Conservation (phyloP, 106 monocot genomes). For the Apostasia shenzhenica region DNA sequence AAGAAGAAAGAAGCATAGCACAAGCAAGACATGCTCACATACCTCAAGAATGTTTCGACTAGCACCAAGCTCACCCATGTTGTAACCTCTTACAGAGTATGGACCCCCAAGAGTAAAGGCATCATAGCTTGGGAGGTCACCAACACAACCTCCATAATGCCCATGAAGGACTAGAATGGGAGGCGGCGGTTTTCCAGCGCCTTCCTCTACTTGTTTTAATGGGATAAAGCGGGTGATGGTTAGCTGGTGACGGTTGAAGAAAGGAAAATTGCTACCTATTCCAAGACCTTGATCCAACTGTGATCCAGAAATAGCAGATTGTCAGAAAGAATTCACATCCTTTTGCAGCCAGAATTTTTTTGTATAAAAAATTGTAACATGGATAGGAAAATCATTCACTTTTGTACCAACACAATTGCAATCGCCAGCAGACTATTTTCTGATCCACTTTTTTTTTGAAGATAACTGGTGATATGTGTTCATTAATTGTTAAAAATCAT, state of each 20-base stretch:
- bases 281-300: slow-evolving; percentile 97
- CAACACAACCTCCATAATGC: slow-evolving; percentile 94
- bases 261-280: slow-evolving; percentile 80
- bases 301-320: background rate
- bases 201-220: slow-evolving; percentile 76
- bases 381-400: no score
- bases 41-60: slow-evolving; percentile 93
- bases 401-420: no score
- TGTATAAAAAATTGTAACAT: no score
- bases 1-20: background rate
- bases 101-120: slow-evolving; percentile 98
- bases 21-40: background rate
- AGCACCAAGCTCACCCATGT: slow-evolving; percentile 94
- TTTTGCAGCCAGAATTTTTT: no score
- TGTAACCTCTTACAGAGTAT: slow-evolving; percentile 92
- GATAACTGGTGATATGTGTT: no score
- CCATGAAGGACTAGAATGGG: slow-evolving; percentile 86
- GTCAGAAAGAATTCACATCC: background rate
- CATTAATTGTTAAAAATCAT: no score
- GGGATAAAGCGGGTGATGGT: slow-evolving; percentile 72
- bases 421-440: no score
- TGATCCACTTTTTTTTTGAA: no score
- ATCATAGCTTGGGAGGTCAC: slow-evolving; percentile 93
- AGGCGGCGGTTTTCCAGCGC: slow-evolving; percentile 73
- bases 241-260: slow-evolving; percentile 97